Base-by-base conservation (phyloP, 208 protist species). In the Tritrichomonas foetus region DNA sequence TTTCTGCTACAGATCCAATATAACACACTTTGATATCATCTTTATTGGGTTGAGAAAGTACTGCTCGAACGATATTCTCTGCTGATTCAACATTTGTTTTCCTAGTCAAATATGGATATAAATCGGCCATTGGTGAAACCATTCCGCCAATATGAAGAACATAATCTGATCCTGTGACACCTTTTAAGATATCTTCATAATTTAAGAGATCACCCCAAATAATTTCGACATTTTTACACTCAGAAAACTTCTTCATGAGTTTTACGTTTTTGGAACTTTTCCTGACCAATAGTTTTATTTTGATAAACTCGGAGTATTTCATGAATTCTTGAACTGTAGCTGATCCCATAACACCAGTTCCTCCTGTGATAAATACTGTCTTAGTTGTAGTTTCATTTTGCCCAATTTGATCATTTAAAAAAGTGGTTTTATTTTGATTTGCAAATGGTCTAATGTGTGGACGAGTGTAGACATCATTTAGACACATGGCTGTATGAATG, bases 91-190 rank as follows among this genome's bases (percentile, higher is more conserved):
- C 47, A 57, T 89, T 89, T 0, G 44, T 30, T 9, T 89, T 33
- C 2, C 20, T 22, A 33, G 78, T 89, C 57, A 36, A 22, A 11
- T 89, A 27, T 5, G 78, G 78, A n/a, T 89, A 53, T 25, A 44
- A 14, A 89, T 89, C 78, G 25, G 78, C 78, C 33, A 22, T 53
- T 61, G 78, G 78, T 55, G 78, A 89, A 27, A 89, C 78, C 20
- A 89, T 33, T 16, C 78, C 78, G 20, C 78, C 78, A 61, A 89
- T 89, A 57, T 89, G 78, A n/a, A 89, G 47, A 57, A 89, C 78
- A 50, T 89, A 89, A 49, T 89, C 78, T 8, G n/a, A 57, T 2
- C 47, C 47, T 36, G 13, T 20, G 5, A 89, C 44, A 89, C 22
- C 8, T 57, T 57, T 57, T 1, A 57, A 50, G 30, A 89, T 27